phyloP scores from a whole-genome alignment of 2,329 filamentous ascomycete genomes.

The Macrophomina pseudophaseolina region DNA sequence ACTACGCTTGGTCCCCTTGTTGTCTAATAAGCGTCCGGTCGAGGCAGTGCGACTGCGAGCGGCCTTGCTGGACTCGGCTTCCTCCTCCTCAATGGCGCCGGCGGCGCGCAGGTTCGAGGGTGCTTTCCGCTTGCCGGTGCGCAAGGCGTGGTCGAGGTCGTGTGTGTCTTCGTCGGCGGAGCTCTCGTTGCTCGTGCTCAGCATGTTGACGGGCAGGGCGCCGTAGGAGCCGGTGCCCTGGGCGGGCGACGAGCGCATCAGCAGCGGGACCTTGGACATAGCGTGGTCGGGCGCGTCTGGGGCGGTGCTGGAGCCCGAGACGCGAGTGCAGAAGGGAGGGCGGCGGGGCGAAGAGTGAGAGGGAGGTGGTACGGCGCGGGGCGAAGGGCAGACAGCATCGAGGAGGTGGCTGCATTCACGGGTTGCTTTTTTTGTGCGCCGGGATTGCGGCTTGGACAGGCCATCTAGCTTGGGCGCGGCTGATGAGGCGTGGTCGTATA shows the following conservation, averaged over 20 bases:
- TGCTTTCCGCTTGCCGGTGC: slow-evolving; percentile 31
- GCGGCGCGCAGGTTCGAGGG: slow-evolving; percentile 30
- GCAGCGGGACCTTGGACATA: slow-evolving; percentile 60
- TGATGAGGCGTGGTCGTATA: slow-evolving; percentile 19
- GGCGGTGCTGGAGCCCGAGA: slow-evolving; percentile 1
- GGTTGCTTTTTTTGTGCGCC: slow-evolving; percentile 25
- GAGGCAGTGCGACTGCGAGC: slow-evolving; percentile 11
- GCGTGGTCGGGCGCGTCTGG: slow-evolving; percentile 1
- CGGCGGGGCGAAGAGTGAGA: neutral
- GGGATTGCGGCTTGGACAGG: slow-evolving; percentile 19
- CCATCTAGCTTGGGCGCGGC: slow-evolving; percentile 21
- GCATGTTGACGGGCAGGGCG: slow-evolving; percentile 56
- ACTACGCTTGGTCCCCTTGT: slow-evolving; percentile 18
- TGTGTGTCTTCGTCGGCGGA: slow-evolving; percentile 40
- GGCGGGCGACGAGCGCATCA: slow-evolving; percentile 65
- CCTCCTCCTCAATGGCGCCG: slow-evolving; percentile 5
- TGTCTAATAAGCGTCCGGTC: slow-evolving; percentile 6
- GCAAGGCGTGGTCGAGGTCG: slow-evolving; percentile 33
- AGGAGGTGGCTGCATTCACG: slow-evolving; percentile 9
- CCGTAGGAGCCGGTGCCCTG: slow-evolving; percentile 67
- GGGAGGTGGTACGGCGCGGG: slow-evolving; percentile 19
- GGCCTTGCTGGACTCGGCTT: slow-evolving; percentile 20
- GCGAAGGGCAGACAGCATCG: slow-evolving; percentile 21
- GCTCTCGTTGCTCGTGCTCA: slow-evolving; percentile 45
- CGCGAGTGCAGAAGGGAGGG: slow-evolving; percentile 5